Base-by-base conservation (phyloP, 2,329 filamentous ascomycete genomes). In the Hyphodiscus sp. region DNA sequence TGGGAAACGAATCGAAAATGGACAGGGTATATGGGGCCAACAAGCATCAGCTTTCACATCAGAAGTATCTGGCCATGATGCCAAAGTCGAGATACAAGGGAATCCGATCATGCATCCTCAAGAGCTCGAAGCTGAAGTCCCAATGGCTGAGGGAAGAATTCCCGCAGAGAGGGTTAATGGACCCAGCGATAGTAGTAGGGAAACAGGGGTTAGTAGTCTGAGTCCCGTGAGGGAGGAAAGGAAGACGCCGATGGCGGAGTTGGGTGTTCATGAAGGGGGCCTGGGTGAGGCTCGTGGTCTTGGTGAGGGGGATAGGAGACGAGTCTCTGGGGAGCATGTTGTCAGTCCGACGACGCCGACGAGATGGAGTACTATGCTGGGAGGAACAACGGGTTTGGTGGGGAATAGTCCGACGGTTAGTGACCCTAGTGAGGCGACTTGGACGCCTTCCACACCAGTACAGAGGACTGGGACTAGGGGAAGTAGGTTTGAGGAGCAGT, bases 71-170 rank as follows among this genome's bases (percentile, higher is more conserved):
- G 61, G 61, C 0, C 46, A 51, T 2, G 55, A 59, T 33, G 55
- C 59, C 11, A 58, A 58, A 43, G 46, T 63, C 29, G 62, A 64
- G 52, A 62, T 62, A 16, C 51, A 49, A 33, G 62, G 61, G 3
- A 55, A 58, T 45, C 62, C 61, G n/a, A 58, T 64, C 33, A 64
- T 64, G 61, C 50, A 57, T 46, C 62, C 62, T 18, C 62, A 64
- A 43, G 50, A 11, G 44, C n/a, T 48, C 50, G 45, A 19, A 46
- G 19, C 43, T 18, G 42, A 47, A 20, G 42, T 47, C 3, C 46
- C 46, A 23, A 23, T 33, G 20, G 16, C n/a, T 18, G 9, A 38
- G 13, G 33, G 33, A 13, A 38, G 16, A 4, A 13, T 15, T 5
- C 19, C 16, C 1, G 13, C 42, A 2, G 11, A 26, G 18, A 20